Conservation (phyloP, 306 rosid species). For the Vicia sativa region DNA sequence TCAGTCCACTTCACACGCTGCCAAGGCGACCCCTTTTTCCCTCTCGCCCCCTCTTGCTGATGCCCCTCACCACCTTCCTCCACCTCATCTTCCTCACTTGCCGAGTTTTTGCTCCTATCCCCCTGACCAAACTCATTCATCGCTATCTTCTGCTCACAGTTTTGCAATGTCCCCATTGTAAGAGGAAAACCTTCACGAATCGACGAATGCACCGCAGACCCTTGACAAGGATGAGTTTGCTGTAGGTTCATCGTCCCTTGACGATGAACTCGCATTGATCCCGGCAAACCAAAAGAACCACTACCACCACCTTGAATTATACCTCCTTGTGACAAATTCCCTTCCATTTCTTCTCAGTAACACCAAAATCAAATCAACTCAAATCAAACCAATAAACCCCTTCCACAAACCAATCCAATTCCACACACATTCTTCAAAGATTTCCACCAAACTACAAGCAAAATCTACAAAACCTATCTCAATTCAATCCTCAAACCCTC, state of each 20-base stretch:
- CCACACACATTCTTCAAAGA: slow-evolving; percentile 1
- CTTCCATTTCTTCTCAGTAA: slow-evolving; percentile 69
- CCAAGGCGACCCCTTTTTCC: slow-evolving; percentile 77
- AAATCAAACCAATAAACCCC: slow-evolving; percentile 42
- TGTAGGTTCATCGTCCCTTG: slow-evolving; percentile 54
- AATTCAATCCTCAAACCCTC: slow-evolving; percentile 26
- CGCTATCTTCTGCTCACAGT: slow-evolving; percentile 57
- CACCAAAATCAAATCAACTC: slow-evolving; percentile 29
- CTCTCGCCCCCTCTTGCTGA: slow-evolving; percentile 53
- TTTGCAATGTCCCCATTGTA: slow-evolving; percentile 62
- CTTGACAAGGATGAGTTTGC: slow-evolving; percentile 60
- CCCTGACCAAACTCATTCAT: slow-evolving; percentile 64
- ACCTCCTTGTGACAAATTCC: slow-evolving; percentile 75
- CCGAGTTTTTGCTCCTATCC: slow-evolving; percentile 71
- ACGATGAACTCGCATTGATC: slow-evolving; percentile 57
- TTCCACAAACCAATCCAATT: slow-evolving; percentile 35
- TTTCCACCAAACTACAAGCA: slow-evolving; percentile 23
- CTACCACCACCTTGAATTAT: slow-evolving; percentile 56
- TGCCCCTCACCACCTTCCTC: slow-evolving; percentile 73
- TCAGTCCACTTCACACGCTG: slow-evolving; percentile 93
- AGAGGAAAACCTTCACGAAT: slow-evolving; percentile 68
- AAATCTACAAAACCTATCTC: slow-evolving; percentile 33
- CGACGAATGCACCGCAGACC: slow-evolving; percentile 53
- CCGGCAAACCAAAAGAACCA: slow-evolving; percentile 65
- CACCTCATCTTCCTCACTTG: slow-evolving; percentile 76